Evolutionary conservation across 768 basidiomycete genomes (phyloP), one percentile per base, ranked within the genome.

Genomic region (Leccinum sublutescens): DNA sequence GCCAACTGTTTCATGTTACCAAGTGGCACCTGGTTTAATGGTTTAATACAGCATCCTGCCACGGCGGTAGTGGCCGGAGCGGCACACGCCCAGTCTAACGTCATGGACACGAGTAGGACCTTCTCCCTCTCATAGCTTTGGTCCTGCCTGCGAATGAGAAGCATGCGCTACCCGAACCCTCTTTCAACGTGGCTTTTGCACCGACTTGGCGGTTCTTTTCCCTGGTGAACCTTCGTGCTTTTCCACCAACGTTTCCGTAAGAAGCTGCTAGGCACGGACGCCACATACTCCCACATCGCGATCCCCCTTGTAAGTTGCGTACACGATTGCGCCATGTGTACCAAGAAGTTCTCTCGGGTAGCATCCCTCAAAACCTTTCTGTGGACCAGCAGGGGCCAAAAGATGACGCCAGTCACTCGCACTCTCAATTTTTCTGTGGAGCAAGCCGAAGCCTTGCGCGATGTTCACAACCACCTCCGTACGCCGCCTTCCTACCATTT

Each of bases 401-500:
- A 47, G 17, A 68, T 68, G 66, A 11, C 48, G 19, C 25, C 31
- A 7, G 5, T 38, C 27, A 21, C 29, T 7, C 21, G 10, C 29
- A 10, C 33, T 31, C 48, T n/a, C 2, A 31, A n/a, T 4, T 57
- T 65, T 31, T 59, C 57, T 4, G 17, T 52, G 10, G 48, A 27
- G 7, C 59, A 56, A 56, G 34, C 47, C 23, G 17, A 45, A 29
- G 56, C 67, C n/a, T 29, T 51, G n/a, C 60, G 55, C n/a, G 33
- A 58, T 27, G 31, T 62, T 36, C 48, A 45, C 5, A 55, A 62
- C 25, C 58, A 66, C 11, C 15, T 58, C 17, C 34, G 66, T 68
- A 4, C 31, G 54, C 57, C 14, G 5, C 31, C 10, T 40, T 5
- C 7, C 12, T 38, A 3, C 7, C 23, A 5, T 2, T 8, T 49